phyloP scores from a whole-genome alignment of 2,329 filamentous ascomycete genomes.

The Drechslera avenae region DNA sequence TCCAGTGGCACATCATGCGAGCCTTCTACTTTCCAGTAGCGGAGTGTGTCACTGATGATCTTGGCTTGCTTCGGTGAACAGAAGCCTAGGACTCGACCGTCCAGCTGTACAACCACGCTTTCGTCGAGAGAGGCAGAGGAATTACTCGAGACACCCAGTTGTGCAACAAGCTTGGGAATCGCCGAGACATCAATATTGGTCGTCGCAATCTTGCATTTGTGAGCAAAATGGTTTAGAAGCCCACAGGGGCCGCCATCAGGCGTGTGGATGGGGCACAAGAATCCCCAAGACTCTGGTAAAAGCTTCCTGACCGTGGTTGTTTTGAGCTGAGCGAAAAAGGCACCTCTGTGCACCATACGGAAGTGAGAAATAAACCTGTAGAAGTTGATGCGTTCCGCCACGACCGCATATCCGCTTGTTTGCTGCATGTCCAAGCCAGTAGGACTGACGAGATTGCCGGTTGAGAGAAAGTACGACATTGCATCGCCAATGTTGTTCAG shows the following conservation, averaged over 20 bases:
- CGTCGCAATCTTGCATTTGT: conserved; percentile 91
- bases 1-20: conserved; percentile 78
- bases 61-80: conserved; percentile 83
- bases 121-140: conserved; percentile 81
- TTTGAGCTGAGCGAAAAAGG: conserved; percentile 97
- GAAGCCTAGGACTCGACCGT: conserved; percentile 88
- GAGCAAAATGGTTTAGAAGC: conserved; percentile 89
- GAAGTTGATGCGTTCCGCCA: conserved; percentile 84
- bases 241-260: conserved; percentile 96
- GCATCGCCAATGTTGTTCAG: conserved; percentile 88
- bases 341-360: conserved; percentile 98
- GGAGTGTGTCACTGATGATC: conserved; percentile 80
- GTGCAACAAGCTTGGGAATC: conserved; percentile 73
- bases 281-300: conserved; percentile 96
- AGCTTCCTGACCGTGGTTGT: conserved; percentile 96
- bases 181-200: conserved; percentile 73
- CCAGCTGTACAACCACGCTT: conserved; percentile 86
- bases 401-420: conserved; percentile 91
- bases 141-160: conserved; percentile 76
- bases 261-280: conserved; percentile 90
- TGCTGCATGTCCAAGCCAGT: conserved; percentile 95
- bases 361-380: conserved; percentile 98
- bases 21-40: conserved; percentile 95
- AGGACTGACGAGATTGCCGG: conserved; percentile 88
- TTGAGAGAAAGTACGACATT: conserved; percentile 94